phyloP scores from a whole-genome alignment of 257 asterid genomes.

The Paulownia fortunei region DNA sequence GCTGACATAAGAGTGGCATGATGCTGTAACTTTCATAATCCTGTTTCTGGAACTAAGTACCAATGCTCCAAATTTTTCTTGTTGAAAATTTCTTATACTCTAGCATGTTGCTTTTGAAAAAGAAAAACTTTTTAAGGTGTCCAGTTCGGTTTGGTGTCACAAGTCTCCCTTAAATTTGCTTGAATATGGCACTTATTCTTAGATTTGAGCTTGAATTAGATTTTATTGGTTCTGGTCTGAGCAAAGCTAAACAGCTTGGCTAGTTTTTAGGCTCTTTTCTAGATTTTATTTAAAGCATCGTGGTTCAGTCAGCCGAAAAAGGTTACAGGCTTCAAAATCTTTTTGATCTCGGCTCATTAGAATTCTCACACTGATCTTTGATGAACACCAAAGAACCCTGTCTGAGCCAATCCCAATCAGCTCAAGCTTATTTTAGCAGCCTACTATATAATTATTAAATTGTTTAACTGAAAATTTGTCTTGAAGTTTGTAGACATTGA shows the following conservation, averaged over 20 bases:
- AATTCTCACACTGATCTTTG: conserved; percentile 17
- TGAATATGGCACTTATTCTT: background rate
- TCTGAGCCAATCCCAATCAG: background rate
- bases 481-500: background rate
- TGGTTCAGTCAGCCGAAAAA: background rate
- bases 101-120: conserved; percentile 3
- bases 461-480: background rate
- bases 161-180: background rate
- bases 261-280: conserved; percentile 8
- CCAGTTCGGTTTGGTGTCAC: conserved; percentile 13
- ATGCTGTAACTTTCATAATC: background rate
- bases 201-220: conserved; percentile 15
- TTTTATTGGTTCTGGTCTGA: background rate
- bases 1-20: conserved; percentile 8
- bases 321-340: conserved; percentile 13
- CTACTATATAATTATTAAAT: background rate
- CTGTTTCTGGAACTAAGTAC: conserved; percentile 10
- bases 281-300: background rate
- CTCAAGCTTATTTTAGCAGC: conserved; percentile 9
- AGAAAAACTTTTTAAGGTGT: conserved; percentile 3
- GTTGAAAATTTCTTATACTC: background rate
- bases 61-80: background rate
- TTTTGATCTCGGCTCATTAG: conserved; percentile 3
- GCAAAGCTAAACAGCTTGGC: background rate
- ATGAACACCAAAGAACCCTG: conserved; percentile 10